phyloP scores from a whole-genome alignment of 2,329 filamentous ascomycete species.

The Shiraia bambusicola region DNA sequence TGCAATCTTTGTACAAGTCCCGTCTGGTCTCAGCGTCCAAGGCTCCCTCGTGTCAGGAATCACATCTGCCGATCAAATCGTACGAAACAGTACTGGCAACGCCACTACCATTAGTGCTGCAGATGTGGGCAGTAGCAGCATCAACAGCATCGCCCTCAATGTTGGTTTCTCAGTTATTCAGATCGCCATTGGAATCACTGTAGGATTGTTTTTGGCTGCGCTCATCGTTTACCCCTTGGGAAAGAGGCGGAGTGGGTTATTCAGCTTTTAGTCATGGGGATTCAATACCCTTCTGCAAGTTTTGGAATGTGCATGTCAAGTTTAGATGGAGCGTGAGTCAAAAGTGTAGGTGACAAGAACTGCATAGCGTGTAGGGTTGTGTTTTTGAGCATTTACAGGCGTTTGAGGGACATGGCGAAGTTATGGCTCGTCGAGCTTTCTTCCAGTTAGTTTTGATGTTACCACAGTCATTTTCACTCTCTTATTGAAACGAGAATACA shows the following conservation, averaged over 20 bases:
- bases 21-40: slow-evolving; percentile 59
- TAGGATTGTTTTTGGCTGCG: slow-evolving; percentile 52
- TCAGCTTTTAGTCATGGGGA: slow-evolving; percentile 32
- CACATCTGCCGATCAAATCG: slow-evolving; percentile 58
- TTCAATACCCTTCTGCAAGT: too few relatives aligned
- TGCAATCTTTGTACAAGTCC: slow-evolving; percentile 74
- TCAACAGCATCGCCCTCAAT: slow-evolving; percentile 51
- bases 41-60: slow-evolving; percentile 60
- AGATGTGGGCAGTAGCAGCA: slow-evolving; percentile 20
- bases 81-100: slow-evolving; percentile 48
- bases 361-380: too few relatives aligned
- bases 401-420: too few relatives aligned
- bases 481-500: too few relatives aligned
- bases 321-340: too few relatives aligned
- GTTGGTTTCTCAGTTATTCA: slow-evolving; percentile 53
- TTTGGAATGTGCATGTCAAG: too few relatives aligned
- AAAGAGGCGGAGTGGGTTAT: slow-evolving; percentile 48
- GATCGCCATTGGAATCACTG: slow-evolving; percentile 55
- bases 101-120: slow-evolving; percentile 43
- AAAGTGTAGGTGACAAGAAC: neutral
- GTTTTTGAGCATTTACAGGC: neutral
- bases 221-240: slow-evolving; percentile 53
- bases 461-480: too few relatives aligned
- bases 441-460: too few relatives aligned
- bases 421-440: too few relatives aligned